Evolutionary conservation across 2,329 filamentous ascomycete genomes (phyloP).

Genomic region (Venturia asperata): DNA sequence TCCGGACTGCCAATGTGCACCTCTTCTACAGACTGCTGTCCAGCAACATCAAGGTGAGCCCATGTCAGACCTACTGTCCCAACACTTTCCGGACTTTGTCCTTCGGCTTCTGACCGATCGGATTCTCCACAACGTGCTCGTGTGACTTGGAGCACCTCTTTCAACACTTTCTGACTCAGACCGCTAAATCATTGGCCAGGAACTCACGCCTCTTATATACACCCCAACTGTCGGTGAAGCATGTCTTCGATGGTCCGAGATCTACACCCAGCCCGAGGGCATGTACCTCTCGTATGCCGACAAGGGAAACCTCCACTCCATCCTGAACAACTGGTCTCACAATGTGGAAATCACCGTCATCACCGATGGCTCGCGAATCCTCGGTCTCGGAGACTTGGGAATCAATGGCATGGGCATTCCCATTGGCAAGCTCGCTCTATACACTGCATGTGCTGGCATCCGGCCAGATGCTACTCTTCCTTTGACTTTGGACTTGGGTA

Average conservation of each 20-base stretch:
- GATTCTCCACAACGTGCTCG: neutral
- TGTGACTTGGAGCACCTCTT: conserved; percentile 6
- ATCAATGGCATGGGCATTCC: conserved; percentile 98
- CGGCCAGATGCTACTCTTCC: conserved; percentile 64
- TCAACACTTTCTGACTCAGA: conserved; percentile 13
- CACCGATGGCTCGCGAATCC: conserved; percentile 88
- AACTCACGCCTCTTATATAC: conserved; percentile 78
- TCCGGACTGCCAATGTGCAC: conserved; percentile 70
- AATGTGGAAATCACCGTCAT: conserved; percentile 94
- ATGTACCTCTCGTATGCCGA: conserved; percentile 96
- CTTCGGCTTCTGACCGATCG: neutral
- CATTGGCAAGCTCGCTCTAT: conserved; percentile 90
- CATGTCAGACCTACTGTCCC: neutral
- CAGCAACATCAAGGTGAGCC: conserved; percentile 55
- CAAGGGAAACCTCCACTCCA: conserved; percentile 78
- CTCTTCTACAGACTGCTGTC: conserved; percentile 76
- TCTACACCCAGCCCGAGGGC: conserved; percentile 90
- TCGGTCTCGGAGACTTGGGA: conserved; percentile 88
- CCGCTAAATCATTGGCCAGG: conserved; percentile 37
- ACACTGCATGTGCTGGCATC: conserved; percentile 93
- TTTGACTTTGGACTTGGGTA: conserved; percentile 56
- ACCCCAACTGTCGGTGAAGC: conserved; percentile 91
- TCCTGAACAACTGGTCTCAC: conserved; percentile 90
- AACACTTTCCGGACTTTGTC: conserved; percentile 12
- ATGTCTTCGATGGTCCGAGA: conserved; percentile 89